Percentiles rank a stretch among this genome's conserved stretches.
Evolutionary conservation across 1,284 basidiomycete genomes (phyloP).

Genomic region (Ceratobasidium sp.): DNA sequence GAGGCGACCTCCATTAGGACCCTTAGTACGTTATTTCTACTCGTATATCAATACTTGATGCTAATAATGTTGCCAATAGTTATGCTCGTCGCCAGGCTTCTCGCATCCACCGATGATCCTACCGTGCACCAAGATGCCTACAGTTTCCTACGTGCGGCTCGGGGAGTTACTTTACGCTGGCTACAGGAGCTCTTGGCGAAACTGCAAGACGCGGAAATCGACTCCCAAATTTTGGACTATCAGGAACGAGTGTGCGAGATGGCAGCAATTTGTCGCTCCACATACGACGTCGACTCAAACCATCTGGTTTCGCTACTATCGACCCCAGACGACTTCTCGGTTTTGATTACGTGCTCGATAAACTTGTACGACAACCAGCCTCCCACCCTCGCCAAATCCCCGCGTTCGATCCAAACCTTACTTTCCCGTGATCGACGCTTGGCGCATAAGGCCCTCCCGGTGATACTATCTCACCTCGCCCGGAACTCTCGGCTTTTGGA

Average conservation of each 20-base stretch:
- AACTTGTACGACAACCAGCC: conserved; percentile 42
- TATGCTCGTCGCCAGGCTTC: conserved; percentile 20
- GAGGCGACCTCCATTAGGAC: conserved; percentile 19
- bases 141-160: conserved; percentile 5
- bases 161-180: conserved; percentile 12
- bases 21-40: neutral
- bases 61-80: neutral
- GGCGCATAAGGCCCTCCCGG: neutral
- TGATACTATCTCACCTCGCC: neutral
- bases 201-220: neutral
- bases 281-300: conserved; percentile 45
- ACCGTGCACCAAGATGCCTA: neutral
- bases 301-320: conserved; percentile 18
- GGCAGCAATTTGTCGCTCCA: conserved; percentile 47
- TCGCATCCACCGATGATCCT: conserved; percentile 4
- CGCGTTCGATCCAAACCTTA: neutral
- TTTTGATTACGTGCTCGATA: conserved; percentile 45
- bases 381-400: neutral
- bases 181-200: neutral
- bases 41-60: neutral
- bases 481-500: neutral
- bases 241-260: conserved; percentile 42
- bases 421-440: conserved; percentile 36
- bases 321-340: conserved; percentile 25
- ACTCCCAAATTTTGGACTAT: neutral